Evolutionary conservation across 2,329 filamentous ascomycete species (phyloP).

Genomic region (Penicillium nordicum): DNA sequence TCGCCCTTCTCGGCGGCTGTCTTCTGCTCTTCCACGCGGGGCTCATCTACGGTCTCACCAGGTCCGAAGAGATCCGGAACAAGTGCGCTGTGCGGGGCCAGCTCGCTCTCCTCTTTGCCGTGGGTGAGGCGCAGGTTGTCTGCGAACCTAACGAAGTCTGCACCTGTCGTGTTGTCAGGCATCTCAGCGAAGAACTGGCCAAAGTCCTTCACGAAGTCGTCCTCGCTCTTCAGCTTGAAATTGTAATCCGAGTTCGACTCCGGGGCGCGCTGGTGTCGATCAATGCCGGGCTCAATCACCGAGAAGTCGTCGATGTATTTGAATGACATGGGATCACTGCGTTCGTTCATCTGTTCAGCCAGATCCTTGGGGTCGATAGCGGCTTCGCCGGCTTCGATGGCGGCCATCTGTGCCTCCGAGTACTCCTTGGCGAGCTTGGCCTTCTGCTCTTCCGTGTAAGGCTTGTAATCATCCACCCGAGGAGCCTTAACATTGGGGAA

Average conservation of each 20-base stretch:
- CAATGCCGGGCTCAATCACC: conserved; percentile 70
- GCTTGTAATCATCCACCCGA: conserved; percentile 42
- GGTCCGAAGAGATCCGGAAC: conserved; percentile 52
- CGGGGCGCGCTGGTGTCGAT: conserved; percentile 59
- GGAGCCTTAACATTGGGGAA: conserved; percentile 39
- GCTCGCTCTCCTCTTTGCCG: conserved; percentile 50
- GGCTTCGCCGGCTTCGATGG: conserved; percentile 75
- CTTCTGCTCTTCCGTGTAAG: conserved; percentile 66
- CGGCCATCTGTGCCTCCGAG: conserved; percentile 74
- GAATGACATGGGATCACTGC: conserved; percentile 68
- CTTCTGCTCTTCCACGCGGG: conserved; percentile 25
- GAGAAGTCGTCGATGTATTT: conserved; percentile 81
- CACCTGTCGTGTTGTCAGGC: conserved; percentile 48
- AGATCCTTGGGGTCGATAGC: conserved; percentile 73
- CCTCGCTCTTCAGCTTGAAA: conserved; percentile 59
- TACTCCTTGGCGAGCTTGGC: conserved; percentile 64
- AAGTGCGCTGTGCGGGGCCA: conserved; percentile 48
- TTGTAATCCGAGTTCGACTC: conserved; percentile 53
- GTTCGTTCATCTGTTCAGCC: conserved; percentile 66
- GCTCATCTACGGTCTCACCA: conserved; percentile 35
- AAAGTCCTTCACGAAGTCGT: conserved; percentile 61
- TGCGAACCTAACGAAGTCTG: conserved; percentile 43
- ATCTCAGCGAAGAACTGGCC: conserved; percentile 47
- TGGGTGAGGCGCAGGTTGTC: conserved; percentile 50
- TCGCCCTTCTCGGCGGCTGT: conserved; percentile 27